These are phyloP conservation scores for Thelephora ganbajun DNA, from an alignment of 768 basidiomycete species.

Conservation along the genomic window DNA sequence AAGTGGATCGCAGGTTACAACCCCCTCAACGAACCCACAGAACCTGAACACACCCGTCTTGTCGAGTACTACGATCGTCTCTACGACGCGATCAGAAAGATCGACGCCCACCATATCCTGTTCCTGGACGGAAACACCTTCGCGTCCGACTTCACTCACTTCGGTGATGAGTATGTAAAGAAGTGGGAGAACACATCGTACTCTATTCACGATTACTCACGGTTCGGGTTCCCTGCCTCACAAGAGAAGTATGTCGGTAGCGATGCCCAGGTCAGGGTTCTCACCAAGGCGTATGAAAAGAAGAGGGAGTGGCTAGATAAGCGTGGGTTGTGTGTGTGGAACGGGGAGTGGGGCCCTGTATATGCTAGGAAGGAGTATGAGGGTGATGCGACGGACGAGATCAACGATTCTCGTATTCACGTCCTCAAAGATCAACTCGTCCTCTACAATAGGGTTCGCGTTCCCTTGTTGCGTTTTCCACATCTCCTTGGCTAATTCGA, in stretches of 20 bases:
- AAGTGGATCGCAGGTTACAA: constrained; percentile 83
- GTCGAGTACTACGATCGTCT: constrained; percentile 55
- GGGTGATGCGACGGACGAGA: constrained; percentile 42
- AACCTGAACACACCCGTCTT: constrained; percentile 50
- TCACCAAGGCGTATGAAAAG: constrained; percentile 50
- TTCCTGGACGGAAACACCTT: constrained; percentile 83
- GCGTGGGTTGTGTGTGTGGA: constrained; percentile 54
- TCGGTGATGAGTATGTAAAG: constrained; percentile 41
- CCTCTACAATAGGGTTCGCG: constrained; percentile 51
- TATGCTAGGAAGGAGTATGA: constrained; percentile 45
- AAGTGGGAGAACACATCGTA: constrained; percentile 62
- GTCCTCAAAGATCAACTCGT: constrained; percentile 63
- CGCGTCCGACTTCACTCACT: constrained; percentile 64
- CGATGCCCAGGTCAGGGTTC: constrained; percentile 34
- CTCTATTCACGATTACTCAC: constrained; percentile 66
- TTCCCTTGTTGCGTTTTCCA: neutral
- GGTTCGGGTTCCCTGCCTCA: constrained; percentile 57
- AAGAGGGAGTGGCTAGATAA: constrained; percentile 71
- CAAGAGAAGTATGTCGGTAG: constrained; percentile 39
- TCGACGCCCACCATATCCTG: constrained; percentile 59
- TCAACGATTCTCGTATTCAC: constrained; percentile 50
- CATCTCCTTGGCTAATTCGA: neutral
- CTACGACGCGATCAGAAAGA: constrained; percentile 52
- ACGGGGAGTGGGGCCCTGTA: constrained; percentile 78
- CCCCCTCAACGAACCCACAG: constrained; percentile 75